phyloP scores from a whole-genome alignment of 2,329 filamentous ascomycete species.

The Passalora sequoiae region DNA sequence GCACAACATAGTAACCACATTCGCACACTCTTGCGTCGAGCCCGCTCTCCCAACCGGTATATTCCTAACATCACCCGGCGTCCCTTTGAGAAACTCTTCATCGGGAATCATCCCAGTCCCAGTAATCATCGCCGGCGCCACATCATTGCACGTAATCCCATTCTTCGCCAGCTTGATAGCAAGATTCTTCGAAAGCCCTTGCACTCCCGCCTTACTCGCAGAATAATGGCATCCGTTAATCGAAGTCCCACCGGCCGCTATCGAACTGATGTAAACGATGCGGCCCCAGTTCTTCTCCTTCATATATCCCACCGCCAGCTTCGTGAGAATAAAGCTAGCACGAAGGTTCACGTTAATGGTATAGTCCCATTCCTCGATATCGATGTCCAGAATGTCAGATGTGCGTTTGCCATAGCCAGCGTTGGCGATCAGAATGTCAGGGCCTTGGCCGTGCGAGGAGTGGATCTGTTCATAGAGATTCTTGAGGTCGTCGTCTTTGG shows the following conservation, averaged over 20 bases:
- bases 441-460: slow-evolving; percentile 47
- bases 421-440: slow-evolving; percentile 62
- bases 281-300: slow-evolving; percentile 56
- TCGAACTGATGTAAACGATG: slow-evolving; percentile 60
- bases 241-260: slow-evolving; percentile 59
- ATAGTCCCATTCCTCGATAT: slow-evolving; percentile 60
- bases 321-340: slow-evolving; percentile 58
- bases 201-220: slow-evolving; percentile 45
- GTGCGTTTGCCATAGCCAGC: slow-evolving; percentile 61
- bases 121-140: slow-evolving; percentile 66
- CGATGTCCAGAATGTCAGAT: slow-evolving; percentile 49
- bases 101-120: slow-evolving; percentile 54
- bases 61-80: slow-evolving; percentile 53
- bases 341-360: slow-evolving; percentile 60
- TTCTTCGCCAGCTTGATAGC: slow-evolving; percentile 55
- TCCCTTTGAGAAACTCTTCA: slow-evolving; percentile 40
- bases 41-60: slow-evolving; percentile 58
- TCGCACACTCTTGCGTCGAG: slow-evolving; percentile 55
- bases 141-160: slow-evolving; percentile 63
- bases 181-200: slow-evolving; percentile 61
- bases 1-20: slow-evolving; percentile 56
- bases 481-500: slow-evolving; percentile 49
- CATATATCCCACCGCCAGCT: slow-evolving; percentile 59
- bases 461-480: slow-evolving; percentile 53
- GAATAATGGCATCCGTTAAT: slow-evolving; percentile 47